Evolutionary conservation across 805 yeast species (phyloP).

Genomic region (Ogataea paraovalis): DNA sequence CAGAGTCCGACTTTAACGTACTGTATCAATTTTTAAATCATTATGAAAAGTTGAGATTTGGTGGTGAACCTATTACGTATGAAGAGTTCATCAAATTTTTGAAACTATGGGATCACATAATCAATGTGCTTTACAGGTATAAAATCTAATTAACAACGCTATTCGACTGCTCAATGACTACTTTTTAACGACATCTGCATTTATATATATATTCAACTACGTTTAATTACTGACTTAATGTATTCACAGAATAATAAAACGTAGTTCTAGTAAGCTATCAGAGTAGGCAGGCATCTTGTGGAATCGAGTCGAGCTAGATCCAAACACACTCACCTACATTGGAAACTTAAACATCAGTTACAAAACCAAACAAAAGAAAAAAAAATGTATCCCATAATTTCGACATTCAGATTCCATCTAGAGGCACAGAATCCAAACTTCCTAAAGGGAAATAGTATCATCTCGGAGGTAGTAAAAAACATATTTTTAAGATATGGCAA

Average conservation of each 20-base stretch:
- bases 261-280: no score
- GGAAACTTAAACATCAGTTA: no score
- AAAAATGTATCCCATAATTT: slow-evolving; percentile 36
- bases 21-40: slow-evolving; percentile 38
- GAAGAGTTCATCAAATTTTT: slow-evolving; percentile 59
- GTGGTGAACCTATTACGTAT: slow-evolving; percentile 57
- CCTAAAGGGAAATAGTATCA: slow-evolving; percentile 45
- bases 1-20: slow-evolving; percentile 7
- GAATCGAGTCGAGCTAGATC: no score
- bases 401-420: slow-evolving; percentile 61
- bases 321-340: no score
- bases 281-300: no score
- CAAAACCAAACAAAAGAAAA: neutral
- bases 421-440: slow-evolving; percentile 50
- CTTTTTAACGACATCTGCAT: neutral
- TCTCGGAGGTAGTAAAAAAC: slow-evolving; percentile 58
- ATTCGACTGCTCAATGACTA: no score
- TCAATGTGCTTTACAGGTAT: slow-evolving; percentile 11
- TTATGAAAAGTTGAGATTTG: slow-evolving; percentile 67
- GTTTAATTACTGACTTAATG: neutral
- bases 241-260: no score
- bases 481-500: slow-evolving; percentile 49
- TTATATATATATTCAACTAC: neutral
- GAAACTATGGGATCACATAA: slow-evolving; percentile 33
- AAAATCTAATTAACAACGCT: slow-evolving; percentile 4